Evolutionary conservation across 345 rosid species (phyloP).

Genomic region (Hypericum perforatum): DNA sequence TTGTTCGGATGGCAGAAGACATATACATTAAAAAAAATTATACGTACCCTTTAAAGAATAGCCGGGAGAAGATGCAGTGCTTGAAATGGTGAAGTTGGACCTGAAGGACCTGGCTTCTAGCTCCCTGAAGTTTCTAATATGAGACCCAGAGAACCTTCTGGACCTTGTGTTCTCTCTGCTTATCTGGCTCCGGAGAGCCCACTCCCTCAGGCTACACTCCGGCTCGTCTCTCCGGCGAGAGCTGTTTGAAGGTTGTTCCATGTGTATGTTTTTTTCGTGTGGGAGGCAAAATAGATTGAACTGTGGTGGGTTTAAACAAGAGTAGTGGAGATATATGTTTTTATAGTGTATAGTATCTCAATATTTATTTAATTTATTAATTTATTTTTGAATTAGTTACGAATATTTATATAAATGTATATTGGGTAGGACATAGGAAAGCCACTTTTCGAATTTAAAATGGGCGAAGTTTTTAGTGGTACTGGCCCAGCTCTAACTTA

Average conservation of each 20-base stretch:
- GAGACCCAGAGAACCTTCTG: constrained; percentile 74
- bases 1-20: not conserved
- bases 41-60: constrained; percentile 28
- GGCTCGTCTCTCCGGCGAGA: constrained; percentile 24
- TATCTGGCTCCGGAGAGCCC: constrained; percentile 1
- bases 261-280: not conserved
- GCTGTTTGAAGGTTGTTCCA: constrained; percentile 20
- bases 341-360: no score
- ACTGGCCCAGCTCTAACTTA: no score
- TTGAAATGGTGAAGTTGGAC: constrained; percentile 57
- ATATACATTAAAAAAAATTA: constrained; percentile 7
- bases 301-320: no score
- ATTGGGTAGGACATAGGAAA: no score
- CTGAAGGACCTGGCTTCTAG: constrained; percentile 45
- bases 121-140: constrained; percentile 65
- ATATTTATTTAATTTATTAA: no score
- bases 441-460: no score
- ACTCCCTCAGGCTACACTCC: constrained; percentile 38
- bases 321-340: no score
- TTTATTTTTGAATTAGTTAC: no score
- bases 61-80: constrained; percentile 95
- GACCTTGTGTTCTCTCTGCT: constrained; percentile 24
- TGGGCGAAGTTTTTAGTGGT: no score
- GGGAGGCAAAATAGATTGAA: not conserved
- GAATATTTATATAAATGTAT: no score